These are phyloP conservation scores for Aquilaria agallochum DNA, from an alignment of 441 rosid genomes.

Conservation along the genomic window DNA sequence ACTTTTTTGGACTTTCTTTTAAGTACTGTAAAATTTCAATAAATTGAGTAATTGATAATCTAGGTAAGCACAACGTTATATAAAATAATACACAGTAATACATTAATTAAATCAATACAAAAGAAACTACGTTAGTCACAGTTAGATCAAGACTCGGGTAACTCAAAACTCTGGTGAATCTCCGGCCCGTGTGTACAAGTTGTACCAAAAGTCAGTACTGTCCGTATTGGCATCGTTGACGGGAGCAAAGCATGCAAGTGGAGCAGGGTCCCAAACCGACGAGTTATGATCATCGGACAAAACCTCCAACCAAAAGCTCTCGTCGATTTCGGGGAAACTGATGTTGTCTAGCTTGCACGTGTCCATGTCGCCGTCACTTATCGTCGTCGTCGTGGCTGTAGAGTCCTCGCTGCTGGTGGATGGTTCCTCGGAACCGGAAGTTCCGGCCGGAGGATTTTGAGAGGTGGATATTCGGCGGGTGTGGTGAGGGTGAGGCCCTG, in stretches of 20 bases:
- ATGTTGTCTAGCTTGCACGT: background rate
- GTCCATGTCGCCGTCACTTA: background rate
- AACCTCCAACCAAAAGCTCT: conserved; percentile 38
- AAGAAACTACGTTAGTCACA: too few relatives aligned
- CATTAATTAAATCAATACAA: too few relatives aligned
- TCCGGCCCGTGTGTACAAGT: conserved; percentile 11
- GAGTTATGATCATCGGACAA: conserved; percentile 13
- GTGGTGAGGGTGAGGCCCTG: too few relatives aligned
- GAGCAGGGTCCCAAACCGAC: background rate
- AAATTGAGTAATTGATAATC: too few relatives aligned
- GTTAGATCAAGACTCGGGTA: too few relatives aligned
- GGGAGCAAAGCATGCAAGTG: background rate
- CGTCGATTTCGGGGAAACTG: conserved; percentile 15
- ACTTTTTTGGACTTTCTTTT: too few relatives aligned
- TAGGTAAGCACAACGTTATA: too few relatives aligned
- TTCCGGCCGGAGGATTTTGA: background rate
- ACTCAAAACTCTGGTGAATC: background rate
- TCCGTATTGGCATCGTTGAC: conserved; percentile 1
- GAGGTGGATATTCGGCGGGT: too few relatives aligned
- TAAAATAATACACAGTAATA: too few relatives aligned
- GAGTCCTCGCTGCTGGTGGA: conserved; percentile 14
- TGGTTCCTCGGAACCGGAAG: conserved; percentile 16
- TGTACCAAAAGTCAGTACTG: conserved; percentile 28
- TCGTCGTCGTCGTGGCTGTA: background rate
- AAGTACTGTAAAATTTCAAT: too few relatives aligned